Evolutionary conservation across 75 land plant species (phyloP).

Genomic region (Selaginella moellendorffii): DNA sequence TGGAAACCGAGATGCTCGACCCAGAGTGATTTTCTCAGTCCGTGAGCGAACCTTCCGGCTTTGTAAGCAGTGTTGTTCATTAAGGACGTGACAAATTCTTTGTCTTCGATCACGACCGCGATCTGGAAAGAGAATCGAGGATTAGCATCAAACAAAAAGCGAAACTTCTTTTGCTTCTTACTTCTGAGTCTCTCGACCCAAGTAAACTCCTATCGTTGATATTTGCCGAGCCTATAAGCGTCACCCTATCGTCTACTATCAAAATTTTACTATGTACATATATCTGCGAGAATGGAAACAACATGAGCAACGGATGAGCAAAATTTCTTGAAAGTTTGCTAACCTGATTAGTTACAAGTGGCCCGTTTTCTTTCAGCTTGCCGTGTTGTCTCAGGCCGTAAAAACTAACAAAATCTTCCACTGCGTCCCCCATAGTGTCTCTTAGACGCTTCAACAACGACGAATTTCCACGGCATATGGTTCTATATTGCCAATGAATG

Average conservation of each 20-base stretch:
- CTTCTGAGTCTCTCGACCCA: constrained; percentile 97
- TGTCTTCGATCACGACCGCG: constrained; percentile 77
- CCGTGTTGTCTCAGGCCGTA: constrained; percentile 88
- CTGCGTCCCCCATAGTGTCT: constrained; percentile 47
- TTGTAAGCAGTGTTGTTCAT: constrained; percentile 83
- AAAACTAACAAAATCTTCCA: constrained; percentile 76
- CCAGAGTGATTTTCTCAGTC: constrained; percentile 80
- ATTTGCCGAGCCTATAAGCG: constrained; percentile 90
- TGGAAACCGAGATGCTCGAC: constrained; percentile 85
- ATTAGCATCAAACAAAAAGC: too few relatives aligned
- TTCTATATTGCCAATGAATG: constrained; percentile 97
- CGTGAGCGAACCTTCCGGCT: constrained; percentile 81
- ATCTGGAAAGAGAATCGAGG: too few relatives aligned
- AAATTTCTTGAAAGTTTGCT: too few relatives aligned
- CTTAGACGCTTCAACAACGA: constrained; percentile 67
- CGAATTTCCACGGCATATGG: constrained; percentile 69
- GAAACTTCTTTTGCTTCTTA: too few relatives aligned
- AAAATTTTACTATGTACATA: constrained; percentile 97
- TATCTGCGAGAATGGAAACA: constrained; percentile 35
- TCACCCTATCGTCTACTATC: constrained; percentile 75
- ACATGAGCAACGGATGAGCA: background rate
- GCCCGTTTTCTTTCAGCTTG: constrained; percentile 59
- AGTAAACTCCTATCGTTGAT: constrained; percentile 90
- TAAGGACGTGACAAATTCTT: constrained; percentile 52
- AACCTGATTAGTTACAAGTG: constrained; percentile 70